Evolutionary conservation across 192 early-diverging fungal genomes (phyloP), one percentile per base, ranked within the genome.

Genomic region (Entrophospora sp.): DNA sequence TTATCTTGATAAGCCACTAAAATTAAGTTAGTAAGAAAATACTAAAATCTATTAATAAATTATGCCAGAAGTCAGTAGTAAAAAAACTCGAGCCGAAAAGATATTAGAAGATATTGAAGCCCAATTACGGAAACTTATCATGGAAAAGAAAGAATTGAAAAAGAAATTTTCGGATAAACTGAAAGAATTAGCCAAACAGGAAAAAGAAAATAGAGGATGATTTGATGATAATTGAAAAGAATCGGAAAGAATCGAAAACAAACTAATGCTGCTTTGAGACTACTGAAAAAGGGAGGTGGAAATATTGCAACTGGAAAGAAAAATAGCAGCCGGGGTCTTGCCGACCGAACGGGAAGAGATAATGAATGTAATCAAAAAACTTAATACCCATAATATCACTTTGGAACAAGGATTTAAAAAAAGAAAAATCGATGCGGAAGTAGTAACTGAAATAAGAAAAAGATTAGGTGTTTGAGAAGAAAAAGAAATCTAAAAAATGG

Each of bases 401-500:
- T 14, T 40, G 38, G 38, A 40, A 40, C 38, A 40, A 40, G 38
- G 38, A 40, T 40, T 40, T 40, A 40, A 40, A 40, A 40, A 40
- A 14, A 40, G 38, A 40, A 40, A 40, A 40, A 40, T 40, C 38
- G 38, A 40, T 40, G 38, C 38, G 8, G 38, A 40, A 14, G 38
- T 40, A 40, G 14, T 40, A 9, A 40, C 38, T 40, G 38, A 40
- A 40, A 40, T 51, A 51, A 5, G n/a, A 51, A 51, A 51, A 51
- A 25, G 48, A 6, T 51, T 25, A 51, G 48, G 48, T 10, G 48
- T 51, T 51, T 51, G 14, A 51, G 48, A 51, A 51, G 48, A 51
- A n/a, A 8, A 22, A 5, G n/a, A 51, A 22, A 22, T 6, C 7
- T 51, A 20, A 49, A 49, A 22, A 24, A n/a, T 49, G 24, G 24